Evolutionary conservation across 257 asterid species (phyloP), one percentile per base, ranked within the genome.

Genomic region (Avicennia marina): DNA sequence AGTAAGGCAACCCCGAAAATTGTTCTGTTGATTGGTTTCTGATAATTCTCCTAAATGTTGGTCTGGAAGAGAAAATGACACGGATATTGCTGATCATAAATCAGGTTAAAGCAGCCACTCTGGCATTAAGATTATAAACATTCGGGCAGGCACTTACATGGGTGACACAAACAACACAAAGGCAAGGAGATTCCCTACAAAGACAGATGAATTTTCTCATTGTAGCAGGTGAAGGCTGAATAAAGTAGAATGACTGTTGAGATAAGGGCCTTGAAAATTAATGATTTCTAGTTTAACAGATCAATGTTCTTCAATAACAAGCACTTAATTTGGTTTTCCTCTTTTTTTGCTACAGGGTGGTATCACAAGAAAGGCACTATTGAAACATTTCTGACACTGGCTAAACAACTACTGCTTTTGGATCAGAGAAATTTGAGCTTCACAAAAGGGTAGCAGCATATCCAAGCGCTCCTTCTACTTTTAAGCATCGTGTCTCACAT

Each of bases 1-100:
- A 69, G 56, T 89, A 89, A 46, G 97, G 97, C 78, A 81, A 53
- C 54, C 95, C 95, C 1, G 97, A 89, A 56, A 86, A 89, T 36
- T 86, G 80, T 58, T 89, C 95, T 0, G 97, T 89, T n/a, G 97
- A 86, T 65, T 67, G 53, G 86, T 72, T 74, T 59, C 78, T 57
- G 52, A 77, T 62, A 48, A 89, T 89, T 65, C 97, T 76, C 56
- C 63, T 67, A 63, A 83, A 89, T 31, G 97, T 89, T 10, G 97
- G 97, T 63, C 97, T 89, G 91, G 7, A 72, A 56, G 42, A 29
- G 43, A 15, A 8, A 38, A 2, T 32, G 11, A 1, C 41, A 10
- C 41, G 31, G 18, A 13, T 13, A 13, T 58, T 33, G 42, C 40
- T 11, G 21, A 58, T 11, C 26, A 50, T 19, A 32, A 15, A 49